Base-by-base conservation (phyloP, 129 eudicot species). In the Flaveria bidentis region DNA sequence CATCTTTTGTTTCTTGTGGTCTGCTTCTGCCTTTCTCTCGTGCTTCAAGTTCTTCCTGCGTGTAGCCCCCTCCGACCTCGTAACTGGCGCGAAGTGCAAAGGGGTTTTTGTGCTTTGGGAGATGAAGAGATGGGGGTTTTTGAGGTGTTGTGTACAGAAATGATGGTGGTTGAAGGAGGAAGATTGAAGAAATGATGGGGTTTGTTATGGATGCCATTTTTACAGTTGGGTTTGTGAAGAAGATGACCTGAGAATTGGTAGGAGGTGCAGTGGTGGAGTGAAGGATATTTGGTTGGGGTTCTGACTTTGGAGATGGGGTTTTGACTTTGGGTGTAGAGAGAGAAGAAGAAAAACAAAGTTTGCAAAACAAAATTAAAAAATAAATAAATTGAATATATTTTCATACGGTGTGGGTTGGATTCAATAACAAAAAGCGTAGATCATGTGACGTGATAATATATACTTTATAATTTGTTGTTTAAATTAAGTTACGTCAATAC, bases 21-120 rank as follows among this genome's bases (percentile, higher is more conserved):
- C 71, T 75, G 11, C 42, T 64, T 10, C 72, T 57, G 22, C 78
- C 50, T 39, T 55, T 68, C 17, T 80, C 86, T 18, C 78, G 76
- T 26, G 72, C 82, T 12, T 79, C 79, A 22, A 87, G 56, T 64
- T 88, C 93, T 42, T 84, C 84, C 28, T 81, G 81, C 12, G 97
- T 82, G 44, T 80, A 82, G 12, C 93, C 96, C 46, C 90, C 86
- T 33, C 88, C 89, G 25, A 85, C 90, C 69, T 78, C 90, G 70
- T 86, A 82, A 73, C 85, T 83, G 22, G 82, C 80, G 23, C 89
- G 79, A 13, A 56, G 36, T 30, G 36, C 61, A 16, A 72, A 44
- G 1, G 64, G 4, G 36, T 46, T 76, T 39, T 73, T 72, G 63
- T 63, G 76, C 7, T 41, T 61, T 39, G 17, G 63, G n/a, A 67